Evolutionary conservation across 2,329 filamentous ascomycete genomes (phyloP).

Genomic region (Gaeumannomyces sp.): DNA sequence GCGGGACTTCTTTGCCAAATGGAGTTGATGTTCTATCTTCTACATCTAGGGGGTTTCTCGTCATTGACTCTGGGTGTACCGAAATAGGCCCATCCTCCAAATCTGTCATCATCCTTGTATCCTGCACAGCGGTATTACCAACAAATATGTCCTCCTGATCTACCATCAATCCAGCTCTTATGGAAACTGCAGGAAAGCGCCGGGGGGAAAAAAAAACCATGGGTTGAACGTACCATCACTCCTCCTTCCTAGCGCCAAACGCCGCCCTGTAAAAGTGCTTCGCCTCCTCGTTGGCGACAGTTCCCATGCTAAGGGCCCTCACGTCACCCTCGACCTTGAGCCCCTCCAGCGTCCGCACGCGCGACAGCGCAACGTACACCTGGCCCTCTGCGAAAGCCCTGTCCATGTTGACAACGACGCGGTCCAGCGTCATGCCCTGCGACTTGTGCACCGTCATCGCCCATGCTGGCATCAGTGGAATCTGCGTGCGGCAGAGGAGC

Average conservation of each 20-base stretch:
- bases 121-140: neutral
- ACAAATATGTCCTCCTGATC: neutral
- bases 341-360: constrained; percentile 45
- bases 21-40: neutral
- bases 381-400: constrained; percentile 51
- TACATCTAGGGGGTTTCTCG: neutral
- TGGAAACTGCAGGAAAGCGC: neutral
- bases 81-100: too few species aligned
- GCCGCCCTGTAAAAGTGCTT: neutral
- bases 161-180: neutral
- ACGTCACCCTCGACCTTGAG: constrained; percentile 33
- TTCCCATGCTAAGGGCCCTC: constrained; percentile 20
- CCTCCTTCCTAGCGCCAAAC: neutral
- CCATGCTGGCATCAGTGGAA: constrained; percentile 55
- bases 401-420: constrained; percentile 47
- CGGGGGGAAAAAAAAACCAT: neutral
- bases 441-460: constrained; percentile 59
- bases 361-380: constrained; percentile 56
- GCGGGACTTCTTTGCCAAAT: constrained; percentile 63
- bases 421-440: constrained; percentile 57
- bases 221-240: neutral
- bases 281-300: neutral
- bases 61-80: too few species aligned
- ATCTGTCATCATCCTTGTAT: neutral
- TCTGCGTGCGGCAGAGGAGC: constrained; percentile 49